Conservation (phyloP, 1,139 yeast genomes). For the Yamadazyma sp. region DNA sequence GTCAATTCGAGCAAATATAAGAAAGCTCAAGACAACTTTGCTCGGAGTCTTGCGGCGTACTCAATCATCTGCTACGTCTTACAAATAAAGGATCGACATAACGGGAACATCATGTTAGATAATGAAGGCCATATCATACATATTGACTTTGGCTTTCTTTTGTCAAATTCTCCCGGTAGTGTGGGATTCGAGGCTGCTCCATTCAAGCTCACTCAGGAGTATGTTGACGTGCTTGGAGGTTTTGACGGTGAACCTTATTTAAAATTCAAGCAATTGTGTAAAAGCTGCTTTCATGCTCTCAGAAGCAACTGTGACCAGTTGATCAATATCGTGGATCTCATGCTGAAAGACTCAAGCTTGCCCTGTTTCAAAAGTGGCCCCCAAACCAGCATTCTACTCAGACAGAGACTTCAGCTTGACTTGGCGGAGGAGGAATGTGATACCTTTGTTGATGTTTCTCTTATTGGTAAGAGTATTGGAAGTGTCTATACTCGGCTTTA, state of each 20-base stretch:
- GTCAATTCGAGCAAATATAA: conserved; percentile 50
- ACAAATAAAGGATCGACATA: conserved; percentile 93
- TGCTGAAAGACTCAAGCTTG: conserved; percentile 86
- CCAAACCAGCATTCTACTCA: conserved; percentile 72
- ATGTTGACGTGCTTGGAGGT: conserved; percentile 86
- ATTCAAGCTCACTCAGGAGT: conserved; percentile 84
- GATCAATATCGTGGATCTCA: conserved; percentile 79
- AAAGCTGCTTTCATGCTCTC: conserved; percentile 69
- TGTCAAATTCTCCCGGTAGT: conserved; percentile 93
- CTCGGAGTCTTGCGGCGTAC: conserved; percentile 82
- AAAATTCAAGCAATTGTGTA: conserved; percentile 60
- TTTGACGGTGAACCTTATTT: conserved; percentile 55
- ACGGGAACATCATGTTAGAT: conserved; percentile 93
- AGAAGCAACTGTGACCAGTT: conserved; percentile 72
- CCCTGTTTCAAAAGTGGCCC: conserved; percentile 92
- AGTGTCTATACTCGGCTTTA: conserved; percentile 87
- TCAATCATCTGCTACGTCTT: conserved; percentile 84
- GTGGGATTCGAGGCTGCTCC: conserved; percentile 98
- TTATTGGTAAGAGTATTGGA: conserved; percentile 82
- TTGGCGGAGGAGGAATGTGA: conserved; percentile 73
- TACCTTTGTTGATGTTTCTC: conserved; percentile 66
- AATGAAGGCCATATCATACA: conserved; percentile 93
- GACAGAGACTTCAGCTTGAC: conserved; percentile 78
- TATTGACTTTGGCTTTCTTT: conserved; percentile 90
- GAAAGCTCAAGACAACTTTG: conserved; percentile 80